Conservation (phyloP, 2,329 filamentous ascomycete genomes). For the Sarocladium oryzae region DNA sequence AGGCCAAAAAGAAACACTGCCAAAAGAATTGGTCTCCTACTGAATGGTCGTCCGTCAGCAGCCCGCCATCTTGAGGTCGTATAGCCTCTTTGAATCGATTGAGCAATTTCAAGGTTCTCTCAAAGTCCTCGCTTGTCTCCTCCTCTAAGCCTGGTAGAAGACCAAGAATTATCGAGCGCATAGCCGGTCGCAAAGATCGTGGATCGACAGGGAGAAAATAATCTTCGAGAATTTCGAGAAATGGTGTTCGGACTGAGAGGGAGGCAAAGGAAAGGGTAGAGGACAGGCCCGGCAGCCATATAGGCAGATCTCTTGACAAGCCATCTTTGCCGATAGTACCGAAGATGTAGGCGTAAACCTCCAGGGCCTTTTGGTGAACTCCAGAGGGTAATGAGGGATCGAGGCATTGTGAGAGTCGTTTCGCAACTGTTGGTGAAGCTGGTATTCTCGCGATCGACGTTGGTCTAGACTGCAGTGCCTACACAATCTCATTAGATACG, state of each 20-base stretch:
- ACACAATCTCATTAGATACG: conserved; percentile 2
- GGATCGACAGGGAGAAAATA: conserved; percentile 69
- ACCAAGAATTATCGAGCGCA: conserved; percentile 87
- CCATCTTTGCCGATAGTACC: conserved; percentile 74
- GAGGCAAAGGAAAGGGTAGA: conserved; percentile 92
- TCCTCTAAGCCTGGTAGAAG: conserved; percentile 89
- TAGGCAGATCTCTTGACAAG: conserved; percentile 71
- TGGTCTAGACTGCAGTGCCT: conserved; percentile 86
- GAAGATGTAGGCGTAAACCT: conserved; percentile 90
- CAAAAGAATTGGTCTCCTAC: conserved; percentile 85
- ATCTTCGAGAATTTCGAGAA: conserved; percentile 75
- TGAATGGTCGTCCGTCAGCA: conserved; percentile 45
- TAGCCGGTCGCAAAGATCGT: conserved; percentile 69
- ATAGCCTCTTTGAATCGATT: conserved; percentile 69
- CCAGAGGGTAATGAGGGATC: conserved; percentile 90
- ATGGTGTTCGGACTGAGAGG: conserved; percentile 78
- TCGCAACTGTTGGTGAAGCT: conserved; percentile 75
- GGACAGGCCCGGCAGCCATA: conserved; percentile 86
- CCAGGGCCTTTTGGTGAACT: conserved; percentile 93
- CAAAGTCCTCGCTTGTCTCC: conserved; percentile 95
- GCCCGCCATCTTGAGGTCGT: conserved; percentile 44
- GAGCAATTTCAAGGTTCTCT: conserved; percentile 72
- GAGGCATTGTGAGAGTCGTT: conserved; percentile 89
- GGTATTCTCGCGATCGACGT: conserved; percentile 67
- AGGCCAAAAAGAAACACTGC: conserved; percentile 94